Base-by-base conservation (phyloP, 2,329 filamentous ascomycete genomes). In the Penicillium sp. region DNA sequence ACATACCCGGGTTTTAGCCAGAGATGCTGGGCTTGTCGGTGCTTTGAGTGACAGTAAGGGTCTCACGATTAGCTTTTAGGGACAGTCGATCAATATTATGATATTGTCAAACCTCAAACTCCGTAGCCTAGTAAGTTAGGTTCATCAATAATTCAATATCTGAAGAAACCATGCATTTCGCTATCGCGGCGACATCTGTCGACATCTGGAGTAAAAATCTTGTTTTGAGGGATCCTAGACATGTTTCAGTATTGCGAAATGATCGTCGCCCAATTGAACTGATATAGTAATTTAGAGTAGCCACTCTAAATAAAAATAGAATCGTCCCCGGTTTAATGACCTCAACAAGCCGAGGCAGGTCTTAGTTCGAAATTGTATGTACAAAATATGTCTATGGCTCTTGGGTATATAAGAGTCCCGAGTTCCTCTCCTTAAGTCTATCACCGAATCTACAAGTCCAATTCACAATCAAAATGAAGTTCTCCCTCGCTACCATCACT, bases 391-490 rank as follows among this genome's bases (percentile, higher is more conserved):
- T 38, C 17, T 19, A 23, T n/a, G 29, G 10, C 6, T 46, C 27
- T 29, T 6, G n/a, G 12, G 17, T 46, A 37, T 54, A 60, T 45
- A 50, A 54, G 38, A 33, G 10, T 47, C 42, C 25, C 6, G 4
- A 19, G 2, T 33, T 10, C 46, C 9, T 10, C 37, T 10, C 23
- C 3, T 9, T 10, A 7, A 21, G 21, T 33, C 25, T 33, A 19
- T 6, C 27, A 43, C 9, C 19, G 33, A 5, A 35, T 35, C n/a
- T 43, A 27, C 15, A 21, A 49, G 15, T 41, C 15, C 23, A 41
- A 48, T n/a, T 37, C 37, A 40, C 21, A 50, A 43, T 49, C 57
- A 67, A 51, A 60, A 70, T 71, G 68, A 69, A 69, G 57, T 68
- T 71, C 62, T 66, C 67, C 19, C 52, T 69, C 43, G 63, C 67